Evolutionary conservation across 345 rosid species (phyloP).

Genomic region (Cochlearia excelsa): DNA sequence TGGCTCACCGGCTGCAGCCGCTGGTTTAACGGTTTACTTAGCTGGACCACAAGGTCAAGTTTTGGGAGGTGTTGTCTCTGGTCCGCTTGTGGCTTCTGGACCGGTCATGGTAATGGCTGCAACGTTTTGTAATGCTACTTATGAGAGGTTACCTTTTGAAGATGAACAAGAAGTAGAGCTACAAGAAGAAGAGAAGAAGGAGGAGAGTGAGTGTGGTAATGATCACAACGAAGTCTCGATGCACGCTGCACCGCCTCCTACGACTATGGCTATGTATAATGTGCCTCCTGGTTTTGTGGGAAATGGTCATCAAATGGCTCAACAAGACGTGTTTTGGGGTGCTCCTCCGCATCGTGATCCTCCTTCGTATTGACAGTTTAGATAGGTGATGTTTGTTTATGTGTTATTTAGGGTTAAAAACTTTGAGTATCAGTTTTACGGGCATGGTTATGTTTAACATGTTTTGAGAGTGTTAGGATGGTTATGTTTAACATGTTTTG

Average conservation of each 20-base stretch:
- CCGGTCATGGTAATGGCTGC: conserved; percentile 88
- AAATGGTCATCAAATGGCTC: conserved; percentile 69
- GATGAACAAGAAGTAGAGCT: conserved; percentile 35
- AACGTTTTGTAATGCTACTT: conserved; percentile 74
- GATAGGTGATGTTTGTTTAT: conserved; percentile 8
- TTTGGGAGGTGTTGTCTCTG: conserved; percentile 73
- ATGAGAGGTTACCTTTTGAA: conserved; percentile 73
- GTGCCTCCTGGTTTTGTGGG: conserved; percentile 64
- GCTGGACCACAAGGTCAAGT: conserved; percentile 93
- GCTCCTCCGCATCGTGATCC: conserved; percentile 67
- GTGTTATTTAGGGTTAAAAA: no score
- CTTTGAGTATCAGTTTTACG: conserved; percentile 8
- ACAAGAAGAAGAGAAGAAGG: conserved; percentile 33
- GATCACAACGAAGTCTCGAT: conserved; percentile 43
- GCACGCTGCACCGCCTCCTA: conserved; percentile 23
- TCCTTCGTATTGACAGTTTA: conserved; percentile 43
- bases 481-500: conserved; percentile 29
- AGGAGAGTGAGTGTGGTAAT: conserved; percentile 28
- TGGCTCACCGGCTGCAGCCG: conserved; percentile 66
- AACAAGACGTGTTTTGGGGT: conserved; percentile 76
- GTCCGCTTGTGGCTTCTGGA: conserved; percentile 70
- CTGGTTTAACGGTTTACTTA: conserved; percentile 68
- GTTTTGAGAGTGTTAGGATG: conserved; percentile 16
- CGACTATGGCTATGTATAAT: conserved; percentile 38
- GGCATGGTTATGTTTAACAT: conserved; percentile 18